These are phyloP conservation scores for Oryza rufipogon DNA, from an alignment of 176 grass and related monocot genomes.

Conservation along the genomic window DNA sequence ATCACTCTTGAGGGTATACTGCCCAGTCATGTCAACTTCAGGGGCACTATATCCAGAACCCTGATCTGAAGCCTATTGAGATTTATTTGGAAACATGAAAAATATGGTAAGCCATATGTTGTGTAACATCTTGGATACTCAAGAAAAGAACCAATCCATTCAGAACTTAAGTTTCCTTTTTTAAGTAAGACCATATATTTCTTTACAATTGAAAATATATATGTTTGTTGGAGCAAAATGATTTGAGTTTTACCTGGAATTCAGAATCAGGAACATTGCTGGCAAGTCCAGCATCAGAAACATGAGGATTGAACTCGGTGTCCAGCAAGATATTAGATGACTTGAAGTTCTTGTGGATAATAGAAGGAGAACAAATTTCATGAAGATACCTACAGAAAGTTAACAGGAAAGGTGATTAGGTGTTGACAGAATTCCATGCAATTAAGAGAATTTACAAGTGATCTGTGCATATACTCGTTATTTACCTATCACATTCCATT, in stretches of 20 bases:
- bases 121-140: slow-evolving; percentile 14
- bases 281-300: slow-evolving; percentile 80
- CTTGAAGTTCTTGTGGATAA: slow-evolving; percentile 91
- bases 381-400: slow-evolving; percentile 68
- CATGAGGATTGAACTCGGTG: slow-evolving; percentile 70
- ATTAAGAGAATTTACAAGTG: slow-evolving; percentile 12
- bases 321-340: slow-evolving; percentile 90
- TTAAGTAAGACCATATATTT: not conserved
- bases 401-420: slow-evolving; percentile 16
- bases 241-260: slow-evolving; percentile 67
- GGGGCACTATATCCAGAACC: slow-evolving; percentile 72
- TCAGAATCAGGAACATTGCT: slow-evolving; percentile 64
- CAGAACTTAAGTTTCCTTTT: slow-evolving; percentile 19
- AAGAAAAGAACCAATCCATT: slow-evolving; percentile 8
- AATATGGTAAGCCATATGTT: slow-evolving; percentile 7
- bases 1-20: slow-evolving; percentile 86
- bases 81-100: slow-evolving; percentile 39
- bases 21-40: slow-evolving; percentile 74
- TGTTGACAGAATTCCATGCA: not conserved
- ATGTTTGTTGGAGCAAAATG: slow-evolving; percentile 19
- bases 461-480: not conserved
- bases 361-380: slow-evolving; percentile 86
- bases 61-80: slow-evolving; percentile 60
- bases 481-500: slow-evolving; percentile 13
- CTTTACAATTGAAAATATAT: slow-evolving; percentile 19